Conservation (phyloP, 2,329 filamentous ascomycete genomes). For the Pseudodiploospora longispora region DNA sequence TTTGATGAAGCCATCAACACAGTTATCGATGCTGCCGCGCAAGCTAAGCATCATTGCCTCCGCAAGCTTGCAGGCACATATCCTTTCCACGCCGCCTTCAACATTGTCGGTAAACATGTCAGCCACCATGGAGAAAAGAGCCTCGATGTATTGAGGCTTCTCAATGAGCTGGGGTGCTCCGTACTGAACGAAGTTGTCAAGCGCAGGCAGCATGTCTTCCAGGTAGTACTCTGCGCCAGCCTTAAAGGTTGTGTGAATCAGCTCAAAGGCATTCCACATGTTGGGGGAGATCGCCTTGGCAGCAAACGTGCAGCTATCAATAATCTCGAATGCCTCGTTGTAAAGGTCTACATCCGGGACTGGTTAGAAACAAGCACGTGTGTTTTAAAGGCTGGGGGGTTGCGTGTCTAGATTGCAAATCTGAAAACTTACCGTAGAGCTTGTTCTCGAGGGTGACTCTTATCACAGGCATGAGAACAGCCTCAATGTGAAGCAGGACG, state of each 20-base stretch:
- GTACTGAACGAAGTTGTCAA: conserved; percentile 97
- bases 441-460: conserved; percentile 96
- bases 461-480: conserved; percentile 94
- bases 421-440: conserved; percentile 60
- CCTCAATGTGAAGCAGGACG: conserved; percentile 87
- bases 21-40: conserved; percentile 78
- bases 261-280: conserved; percentile 98
- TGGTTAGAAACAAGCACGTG: conserved; percentile 10
- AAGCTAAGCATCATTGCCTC: conserved; percentile 97
- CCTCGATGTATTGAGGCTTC: conserved; percentile 79
- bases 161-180: conserved; percentile 72
- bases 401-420: background rate
- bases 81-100: conserved; percentile 86
- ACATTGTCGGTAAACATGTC: conserved; percentile 92
- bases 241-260: conserved; percentile 96
- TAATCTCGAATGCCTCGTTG: conserved; percentile 98
- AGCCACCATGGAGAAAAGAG: conserved; percentile 86
- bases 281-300: conserved; percentile 91
- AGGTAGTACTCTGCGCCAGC: conserved; percentile 93
- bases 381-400: background rate
- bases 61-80: conserved; percentile 94
- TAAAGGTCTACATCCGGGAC: conserved; percentile 61
- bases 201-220: conserved; percentile 95
- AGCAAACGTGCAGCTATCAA: conserved; percentile 97
- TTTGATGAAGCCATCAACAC: conserved; percentile 79